Conservation (phyloP, 768 basidiomycete species). For the Neoboletus magnificus region DNA sequence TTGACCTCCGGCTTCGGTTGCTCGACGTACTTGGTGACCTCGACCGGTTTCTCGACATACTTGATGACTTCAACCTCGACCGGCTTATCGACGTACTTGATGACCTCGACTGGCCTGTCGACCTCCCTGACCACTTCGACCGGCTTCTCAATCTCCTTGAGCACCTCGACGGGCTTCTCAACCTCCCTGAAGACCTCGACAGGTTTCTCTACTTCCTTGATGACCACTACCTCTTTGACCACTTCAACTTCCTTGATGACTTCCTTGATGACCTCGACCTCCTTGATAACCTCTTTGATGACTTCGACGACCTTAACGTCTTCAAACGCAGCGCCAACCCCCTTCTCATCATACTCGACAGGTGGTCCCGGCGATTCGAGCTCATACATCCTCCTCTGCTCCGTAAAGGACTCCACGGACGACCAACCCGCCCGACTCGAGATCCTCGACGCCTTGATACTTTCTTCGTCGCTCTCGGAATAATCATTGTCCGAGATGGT, state of each 20-base stretch:
- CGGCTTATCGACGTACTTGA: conserved; percentile 29
- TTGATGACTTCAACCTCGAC: conserved; percentile 29
- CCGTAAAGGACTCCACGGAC: conserved; percentile 22
- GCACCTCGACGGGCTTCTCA: conserved; percentile 24
- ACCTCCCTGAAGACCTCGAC: conserved; percentile 20
- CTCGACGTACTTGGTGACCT: conserved; percentile 23
- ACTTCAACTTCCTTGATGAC: conserved; percentile 37
- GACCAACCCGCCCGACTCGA: conserved; percentile 30
- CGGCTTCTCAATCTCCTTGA: conserved; percentile 21
- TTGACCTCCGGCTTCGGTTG: conserved; percentile 60
- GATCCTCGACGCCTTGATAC: conserved; percentile 65
- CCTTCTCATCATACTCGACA: conserved; percentile 52
- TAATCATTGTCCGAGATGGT: conserved; percentile 68
- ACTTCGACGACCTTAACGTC: conserved; percentile 32
- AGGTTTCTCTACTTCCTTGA: conserved; percentile 19
- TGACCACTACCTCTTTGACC: conserved; percentile 31
- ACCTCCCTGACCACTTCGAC: conserved; percentile 24
- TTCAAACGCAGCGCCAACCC: conserved; percentile 33
- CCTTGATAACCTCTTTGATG: conserved; percentile 31
- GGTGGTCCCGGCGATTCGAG: conserved; percentile 12
- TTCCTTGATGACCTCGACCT: conserved; percentile 24
- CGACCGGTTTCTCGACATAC: conserved; percentile 34
- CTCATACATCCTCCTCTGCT: conserved; percentile 6
- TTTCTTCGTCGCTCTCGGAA: conserved; percentile 61
- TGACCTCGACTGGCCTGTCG: conserved; percentile 35